phyloP scores from a whole-genome alignment of 139 green algal species.

The Closterium sp. region DNA sequence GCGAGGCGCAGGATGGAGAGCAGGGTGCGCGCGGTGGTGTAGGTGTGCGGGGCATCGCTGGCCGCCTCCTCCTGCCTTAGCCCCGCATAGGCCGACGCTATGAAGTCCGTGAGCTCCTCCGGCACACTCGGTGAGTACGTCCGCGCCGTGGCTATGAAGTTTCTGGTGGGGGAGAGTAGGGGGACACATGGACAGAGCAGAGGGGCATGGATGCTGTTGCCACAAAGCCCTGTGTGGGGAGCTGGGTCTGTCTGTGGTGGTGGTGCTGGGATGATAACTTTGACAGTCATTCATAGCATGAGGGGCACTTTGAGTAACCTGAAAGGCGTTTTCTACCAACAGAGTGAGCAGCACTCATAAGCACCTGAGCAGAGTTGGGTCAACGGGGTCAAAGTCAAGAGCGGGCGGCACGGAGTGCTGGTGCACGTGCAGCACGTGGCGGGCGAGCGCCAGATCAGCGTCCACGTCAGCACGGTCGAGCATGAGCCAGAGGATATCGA shows the following conservation, averaged over 20 bases:
- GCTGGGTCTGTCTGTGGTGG: no score
- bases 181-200: slow-evolving; percentile 40
- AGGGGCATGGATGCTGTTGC: not conserved
- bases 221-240: no score
- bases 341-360: not conserved
- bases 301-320: no score
- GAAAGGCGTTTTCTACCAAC: not conserved
- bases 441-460: slow-evolving; percentile 74
- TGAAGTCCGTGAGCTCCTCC: slow-evolving; percentile 80
- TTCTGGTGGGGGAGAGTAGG: not conserved
- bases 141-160: slow-evolving; percentile 36
- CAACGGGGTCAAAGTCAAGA: slow-evolving; percentile 49
- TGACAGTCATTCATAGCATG: no score
- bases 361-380: slow-evolving; percentile 15
- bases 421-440: slow-evolving; percentile 94
- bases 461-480: slow-evolving; percentile 80
- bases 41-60: slow-evolving; percentile 49
- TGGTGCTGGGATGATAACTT: no score
- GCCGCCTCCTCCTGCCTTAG: slow-evolving; percentile 74
- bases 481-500: slow-evolving; percentile 98
- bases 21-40: slow-evolving; percentile 88
- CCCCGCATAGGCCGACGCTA: slow-evolving; percentile 82
- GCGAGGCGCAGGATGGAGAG: slow-evolving; percentile 90
- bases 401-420: slow-evolving; percentile 37
- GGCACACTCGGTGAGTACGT: slow-evolving; percentile 75